Base-by-base conservation (phyloP, 352 stramenopile genomes). In the Phytophthora pinifolia region DNA sequence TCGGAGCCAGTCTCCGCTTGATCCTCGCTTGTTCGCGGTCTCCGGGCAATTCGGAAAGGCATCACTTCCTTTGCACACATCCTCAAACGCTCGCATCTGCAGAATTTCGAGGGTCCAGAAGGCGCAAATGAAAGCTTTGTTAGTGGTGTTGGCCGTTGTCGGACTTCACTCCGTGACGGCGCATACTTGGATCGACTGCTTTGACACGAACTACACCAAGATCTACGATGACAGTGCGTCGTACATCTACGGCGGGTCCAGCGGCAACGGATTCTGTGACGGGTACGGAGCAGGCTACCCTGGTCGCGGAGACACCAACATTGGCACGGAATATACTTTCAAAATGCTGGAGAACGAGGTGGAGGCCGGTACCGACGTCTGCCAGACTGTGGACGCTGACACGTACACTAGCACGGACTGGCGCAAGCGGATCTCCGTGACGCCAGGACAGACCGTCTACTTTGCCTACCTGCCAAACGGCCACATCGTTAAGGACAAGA, bases 261-360 rank as follows among this genome's bases (percentile, higher is more conserved):
- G 73, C 17, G 63, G 62, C 38, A 76, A 81, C 25, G 69, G 68
- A 13, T 76, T 74, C 46, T 81, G 72, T 49, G n/a, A n/a, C n/a
- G n/a, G n/a, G n/a, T n/a, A n/a, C n/a, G n/a, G 61, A 76, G 62
- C 69, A 3, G 68, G 66, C 20, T 81, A 71, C 45, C 68, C 68
- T 0, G 70, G 68, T 13, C 70, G 70, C 30, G 70, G 70, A 34
- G 55, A 58, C 42, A 36, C 12, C 12, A 14, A 29, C 30, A 50
- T 54, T 65, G 13, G 67, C 69, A 38, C 74, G 71, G 17, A 62
- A 61, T 77, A 74, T 54, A 80, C 71, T 32, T 62, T 73, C 61
- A 80, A 80, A 33, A 80, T 80, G 65, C 64, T 80, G 51, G 66
- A 77, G 56, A 72, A 77, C 56, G 49, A 76, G 32, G 71, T 71